phyloP scores from a whole-genome alignment of 2,329 filamentous ascomycete genomes.

The Monosporascus sp. region DNA sequence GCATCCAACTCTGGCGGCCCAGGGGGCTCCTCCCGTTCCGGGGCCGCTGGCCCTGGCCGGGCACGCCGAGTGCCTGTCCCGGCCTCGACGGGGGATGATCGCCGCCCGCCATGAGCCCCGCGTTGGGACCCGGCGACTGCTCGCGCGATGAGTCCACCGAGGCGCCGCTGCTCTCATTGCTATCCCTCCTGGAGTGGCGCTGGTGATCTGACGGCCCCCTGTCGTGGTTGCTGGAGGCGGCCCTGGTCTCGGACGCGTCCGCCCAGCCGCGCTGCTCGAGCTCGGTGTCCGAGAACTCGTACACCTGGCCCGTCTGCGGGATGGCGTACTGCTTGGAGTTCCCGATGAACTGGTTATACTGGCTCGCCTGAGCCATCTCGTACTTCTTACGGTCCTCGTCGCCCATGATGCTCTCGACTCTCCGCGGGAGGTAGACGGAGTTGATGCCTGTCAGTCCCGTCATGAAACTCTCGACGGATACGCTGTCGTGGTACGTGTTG shows the following conservation, averaged over 20 bases:
- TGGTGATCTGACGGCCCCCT: constrained; percentile 8
- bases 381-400: constrained; percentile 73
- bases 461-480: constrained; percentile 49
- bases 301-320: constrained; percentile 39
- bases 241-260: constrained; percentile 32
- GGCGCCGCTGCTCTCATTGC: constrained; percentile 14
- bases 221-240: constrained; percentile 13
- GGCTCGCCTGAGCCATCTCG: constrained; percentile 58
- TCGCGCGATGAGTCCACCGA: constrained; percentile 9
- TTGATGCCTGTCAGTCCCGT: constrained; percentile 52
- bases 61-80: constrained; percentile 16
- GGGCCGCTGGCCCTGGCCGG: constrained; percentile 19
- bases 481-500: neutral
- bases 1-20: constrained; percentile 29
- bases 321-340: constrained; percentile 28
- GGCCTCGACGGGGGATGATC: constrained; percentile 6
- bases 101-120: constrained; percentile 4
- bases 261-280: constrained; percentile 33
- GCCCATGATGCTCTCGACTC: constrained; percentile 71
- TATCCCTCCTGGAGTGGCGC: constrained; percentile 15
- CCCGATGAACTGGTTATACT: constrained; percentile 32
- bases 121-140: constrained; percentile 11
- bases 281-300: constrained; percentile 43
- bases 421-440: constrained; percentile 60
- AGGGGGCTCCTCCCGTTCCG: constrained; percentile 34